phyloP scores from a whole-genome alignment of 2,329 filamentous ascomycete species.

The Cladosporium halotolerans region DNA sequence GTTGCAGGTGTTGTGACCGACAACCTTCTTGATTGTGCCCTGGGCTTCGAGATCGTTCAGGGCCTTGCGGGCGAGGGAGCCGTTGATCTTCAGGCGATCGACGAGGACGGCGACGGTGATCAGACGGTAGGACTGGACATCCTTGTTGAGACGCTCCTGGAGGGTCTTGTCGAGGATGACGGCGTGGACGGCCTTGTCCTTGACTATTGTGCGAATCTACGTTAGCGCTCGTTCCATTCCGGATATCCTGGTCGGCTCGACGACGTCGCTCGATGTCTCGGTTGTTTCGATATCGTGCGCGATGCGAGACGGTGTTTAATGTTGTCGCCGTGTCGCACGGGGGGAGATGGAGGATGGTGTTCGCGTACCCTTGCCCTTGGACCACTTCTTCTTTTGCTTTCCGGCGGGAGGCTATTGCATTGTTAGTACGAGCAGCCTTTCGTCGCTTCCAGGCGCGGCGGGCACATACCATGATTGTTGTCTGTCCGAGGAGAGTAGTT shows the following conservation, averaged over 20 bases:
- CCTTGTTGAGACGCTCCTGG: slow-evolving; percentile 98
- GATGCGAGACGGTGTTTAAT: slow-evolving; percentile 11
- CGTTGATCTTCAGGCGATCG: slow-evolving; percentile 99
- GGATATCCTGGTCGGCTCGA: slow-evolving; percentile 13
- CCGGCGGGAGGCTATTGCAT: slow-evolving; percentile 9
- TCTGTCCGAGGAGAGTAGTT: slow-evolving; percentile 10
- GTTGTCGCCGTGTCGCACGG: slow-evolving; percentile 4
- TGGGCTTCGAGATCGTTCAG: slow-evolving; percentile 93
- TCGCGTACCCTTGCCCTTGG: slow-evolving; percentile 44
- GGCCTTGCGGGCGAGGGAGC: slow-evolving; percentile 85
- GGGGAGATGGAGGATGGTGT: slow-evolving; percentile 11
- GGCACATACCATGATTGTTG: slow-evolving; percentile 10
- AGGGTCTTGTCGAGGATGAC: slow-evolving; percentile 98
- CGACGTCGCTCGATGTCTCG: neutral
- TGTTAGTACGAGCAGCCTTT: slow-evolving; percentile 1
- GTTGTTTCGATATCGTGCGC: neutral
- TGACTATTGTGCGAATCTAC: slow-evolving; percentile 58
- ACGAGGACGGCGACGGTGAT: slow-evolving; percentile 97
- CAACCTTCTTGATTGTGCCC: slow-evolving; percentile 96
- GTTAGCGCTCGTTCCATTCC: slow-evolving; percentile 17
- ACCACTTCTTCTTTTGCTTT: slow-evolving; percentile 80
- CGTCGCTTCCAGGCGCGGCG: neutral
- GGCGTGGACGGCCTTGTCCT: slow-evolving; percentile 99
- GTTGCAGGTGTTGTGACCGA: slow-evolving; percentile 93
- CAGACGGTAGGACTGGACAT: slow-evolving; percentile 99